A percentile compares a stretch with the other conserved stretches of the same genome.
Evolutionary conservation across 805 yeast species (phyloP).

Genomic region (Lipomyces chichibuensis): DNA sequence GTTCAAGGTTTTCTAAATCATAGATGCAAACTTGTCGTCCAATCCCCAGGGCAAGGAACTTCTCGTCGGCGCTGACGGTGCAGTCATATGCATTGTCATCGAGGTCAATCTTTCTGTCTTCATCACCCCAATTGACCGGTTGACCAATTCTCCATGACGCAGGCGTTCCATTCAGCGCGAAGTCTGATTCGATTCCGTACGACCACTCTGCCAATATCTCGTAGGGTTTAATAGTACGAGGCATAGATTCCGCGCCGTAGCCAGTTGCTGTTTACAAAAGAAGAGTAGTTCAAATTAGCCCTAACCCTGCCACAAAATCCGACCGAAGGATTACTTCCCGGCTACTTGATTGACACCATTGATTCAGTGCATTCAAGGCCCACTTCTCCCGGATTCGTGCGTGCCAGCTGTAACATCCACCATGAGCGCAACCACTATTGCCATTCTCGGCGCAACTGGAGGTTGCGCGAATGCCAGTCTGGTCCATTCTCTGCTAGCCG

Average conservation of each 20-base stretch:
- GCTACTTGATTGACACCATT: no score
- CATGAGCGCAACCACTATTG: constrained; percentile 1
- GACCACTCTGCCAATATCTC: neutral
- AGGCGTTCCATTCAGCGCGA: constrained; percentile 1
- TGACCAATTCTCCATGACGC: neutral
- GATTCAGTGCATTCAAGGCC: no score
- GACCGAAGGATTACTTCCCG: no score
- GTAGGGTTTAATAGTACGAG: neutral
- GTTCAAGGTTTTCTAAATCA: neutral
- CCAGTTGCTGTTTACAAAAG: no score
- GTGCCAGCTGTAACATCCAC: neutral
- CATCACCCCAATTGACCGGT: neutral
- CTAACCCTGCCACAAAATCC: no score
- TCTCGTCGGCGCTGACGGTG: constrained; percentile 3
- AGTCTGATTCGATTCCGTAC: constrained; percentile 3
- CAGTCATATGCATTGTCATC: neutral
- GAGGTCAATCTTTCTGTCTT: neutral
- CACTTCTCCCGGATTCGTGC: neutral
- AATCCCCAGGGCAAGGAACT: neutral
- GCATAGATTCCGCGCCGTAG: neutral
- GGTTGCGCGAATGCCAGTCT: neutral
- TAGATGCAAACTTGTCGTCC: neutral
- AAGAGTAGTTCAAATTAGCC: no score
- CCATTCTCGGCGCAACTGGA: constrained; percentile 1
- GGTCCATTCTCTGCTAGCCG: neutral